Percentiles rank a stretch among this genome's conserved stretches.
These are phyloP conservation scores for Hamamelis virginiana DNA, from an alignment of 164 flowering plant species.

Conservation along the genomic window DNA sequence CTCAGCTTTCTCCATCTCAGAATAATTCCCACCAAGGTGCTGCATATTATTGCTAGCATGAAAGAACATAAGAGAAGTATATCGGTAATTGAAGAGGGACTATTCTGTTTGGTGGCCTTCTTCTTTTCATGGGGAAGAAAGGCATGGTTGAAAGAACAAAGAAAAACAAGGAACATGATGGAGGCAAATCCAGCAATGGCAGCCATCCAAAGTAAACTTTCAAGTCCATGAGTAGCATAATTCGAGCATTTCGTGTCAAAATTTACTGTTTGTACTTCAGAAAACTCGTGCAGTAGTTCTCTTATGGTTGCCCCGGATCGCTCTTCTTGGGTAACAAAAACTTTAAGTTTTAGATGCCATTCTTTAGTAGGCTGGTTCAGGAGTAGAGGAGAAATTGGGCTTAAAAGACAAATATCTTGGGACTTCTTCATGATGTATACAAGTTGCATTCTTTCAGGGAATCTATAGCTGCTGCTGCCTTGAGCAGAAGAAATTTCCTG, in stretches of 20 bases:
- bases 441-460: conserved; percentile 51
- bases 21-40: conserved; percentile 32
- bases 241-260: conserved; percentile 33
- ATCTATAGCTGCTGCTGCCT: conserved; percentile 17
- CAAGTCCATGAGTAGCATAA: conserved; percentile 39
- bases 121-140: conserved; percentile 35
- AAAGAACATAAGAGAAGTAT: conserved; percentile 57
- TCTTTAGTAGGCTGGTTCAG: conserved; percentile 25
- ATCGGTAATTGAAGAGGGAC: conserved; percentile 63
- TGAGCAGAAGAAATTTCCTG: conserved; percentile 45
- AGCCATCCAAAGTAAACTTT: conserved; percentile 48
- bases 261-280: conserved; percentile 33
- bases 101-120: conserved; percentile 38
- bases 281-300: conserved; percentile 38
- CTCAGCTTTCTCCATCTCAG: conserved; percentile 49
- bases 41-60: conserved; percentile 35
- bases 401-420: conserved; percentile 54
- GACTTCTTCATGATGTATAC: conserved; percentile 52
- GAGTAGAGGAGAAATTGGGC: conserved; percentile 46
- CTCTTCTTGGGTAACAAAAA: conserved; percentile 77
- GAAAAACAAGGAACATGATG: conserved; percentile 45
- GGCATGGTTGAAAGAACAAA: conserved; percentile 43
- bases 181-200: conserved; percentile 39
- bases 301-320: conserved; percentile 28
- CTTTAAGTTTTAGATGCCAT: conserved; percentile 42